Conservation (phyloP, 2,329 filamentous ascomycete species). For the Botrytis fragariae region DNA sequence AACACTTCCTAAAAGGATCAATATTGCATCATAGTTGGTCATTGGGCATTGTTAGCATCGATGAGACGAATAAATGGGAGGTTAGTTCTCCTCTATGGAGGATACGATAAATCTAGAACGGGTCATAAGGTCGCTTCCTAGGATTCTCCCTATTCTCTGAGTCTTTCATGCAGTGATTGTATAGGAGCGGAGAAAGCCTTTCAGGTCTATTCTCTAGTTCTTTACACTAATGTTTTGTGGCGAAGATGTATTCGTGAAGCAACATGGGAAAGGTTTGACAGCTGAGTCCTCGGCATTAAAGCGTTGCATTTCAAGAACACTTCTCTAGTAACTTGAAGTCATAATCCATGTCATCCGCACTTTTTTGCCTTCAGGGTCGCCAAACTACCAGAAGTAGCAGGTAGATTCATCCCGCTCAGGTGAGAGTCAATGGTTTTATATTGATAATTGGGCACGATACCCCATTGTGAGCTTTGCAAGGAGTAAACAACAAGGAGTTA, state of each 20-base stretch:
- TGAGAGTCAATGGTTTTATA: neutral
- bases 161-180: neutral
- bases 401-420: neutral
- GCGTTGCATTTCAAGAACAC: neutral
- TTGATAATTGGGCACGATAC: neutral
- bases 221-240: slow-evolving; percentile 1
- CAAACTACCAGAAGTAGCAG: neutral
- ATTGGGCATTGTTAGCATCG: neutral
- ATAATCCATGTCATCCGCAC: neutral
- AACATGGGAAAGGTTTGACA: neutral
- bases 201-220: neutral
- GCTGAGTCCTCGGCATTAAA: neutral
- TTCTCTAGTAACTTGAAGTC: neutral
- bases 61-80: neutral
- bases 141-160: neutral
- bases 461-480: slow-evolving; percentile 3
- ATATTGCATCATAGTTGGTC: slow-evolving; percentile 5
- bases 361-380: neutral
- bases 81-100: neutral
- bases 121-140: slow-evolving; percentile 12
- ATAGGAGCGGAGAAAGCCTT: neutral
- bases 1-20: neutral
- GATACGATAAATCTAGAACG: neutral
- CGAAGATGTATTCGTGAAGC: neutral
- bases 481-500: slow-evolving; percentile 3